Percentiles rank a stretch among this genome's conserved stretches.
Evolutionary conservation across 1,284 basidiomycete species (phyloP).

Genomic region (Mrakiaceae sp.): DNA sequence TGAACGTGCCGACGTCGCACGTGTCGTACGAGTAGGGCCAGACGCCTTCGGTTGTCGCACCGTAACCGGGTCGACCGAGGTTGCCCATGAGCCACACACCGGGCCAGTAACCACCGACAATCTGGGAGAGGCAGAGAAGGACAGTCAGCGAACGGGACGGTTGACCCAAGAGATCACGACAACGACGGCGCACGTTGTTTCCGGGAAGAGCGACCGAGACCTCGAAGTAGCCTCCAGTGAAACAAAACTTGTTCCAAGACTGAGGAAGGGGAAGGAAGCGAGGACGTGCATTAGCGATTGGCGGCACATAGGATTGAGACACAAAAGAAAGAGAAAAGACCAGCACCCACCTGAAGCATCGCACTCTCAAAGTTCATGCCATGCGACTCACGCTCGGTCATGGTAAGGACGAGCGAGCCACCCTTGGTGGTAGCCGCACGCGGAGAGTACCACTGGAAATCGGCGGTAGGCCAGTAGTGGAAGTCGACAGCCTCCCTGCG

Average conservation of each 20-base stretch:
- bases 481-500: slow-evolving; percentile 37
- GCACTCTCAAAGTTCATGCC: slow-evolving; percentile 34
- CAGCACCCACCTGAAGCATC: slow-evolving; percentile 29
- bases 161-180: neutral
- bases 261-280: neutral
- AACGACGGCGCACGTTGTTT: slow-evolving; percentile 1
- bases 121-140: neutral
- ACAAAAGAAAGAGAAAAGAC: neutral
- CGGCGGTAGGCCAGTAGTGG: slow-evolving; percentile 25
- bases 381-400: slow-evolving; percentile 13
- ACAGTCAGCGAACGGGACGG: slow-evolving; percentile 22
- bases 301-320: no score
- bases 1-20: slow-evolving; percentile 30
- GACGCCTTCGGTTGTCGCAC: slow-evolving; percentile 29
- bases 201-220: slow-evolving; percentile 25
- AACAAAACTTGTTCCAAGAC: slow-evolving; percentile 39
- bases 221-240: slow-evolving; percentile 36
- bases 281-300: neutral
- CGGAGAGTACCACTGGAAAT: slow-evolving; percentile 35
- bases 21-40: slow-evolving; percentile 36
- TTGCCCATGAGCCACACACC: slow-evolving; percentile 40
- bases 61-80: slow-evolving; percentile 37
- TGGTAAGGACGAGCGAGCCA: slow-evolving; percentile 23
- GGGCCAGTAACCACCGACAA: slow-evolving; percentile 40
- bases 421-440: slow-evolving; percentile 36